These are phyloP conservation scores for Vitellaria paradoxa DNA, from an alignment of 179 eudicot genomes.

Conservation along the genomic window DNA sequence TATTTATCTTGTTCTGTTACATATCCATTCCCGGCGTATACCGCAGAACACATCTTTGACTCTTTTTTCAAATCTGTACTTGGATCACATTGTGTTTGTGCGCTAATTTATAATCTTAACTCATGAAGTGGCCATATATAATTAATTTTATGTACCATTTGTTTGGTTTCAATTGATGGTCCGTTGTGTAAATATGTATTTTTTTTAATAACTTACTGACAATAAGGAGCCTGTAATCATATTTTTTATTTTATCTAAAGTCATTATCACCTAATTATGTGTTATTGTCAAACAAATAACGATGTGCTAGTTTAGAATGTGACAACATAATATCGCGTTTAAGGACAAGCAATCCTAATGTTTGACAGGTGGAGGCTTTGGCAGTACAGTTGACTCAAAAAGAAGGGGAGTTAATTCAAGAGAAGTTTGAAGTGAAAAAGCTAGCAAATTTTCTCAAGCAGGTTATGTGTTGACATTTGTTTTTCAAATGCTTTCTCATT, in stretches of 20 bases:
- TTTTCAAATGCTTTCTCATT: neutral
- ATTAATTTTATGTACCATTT: too few species aligned
- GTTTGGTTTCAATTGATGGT: too few species aligned
- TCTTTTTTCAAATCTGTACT: too few species aligned
- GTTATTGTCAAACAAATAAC: too few species aligned
- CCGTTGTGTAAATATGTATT: too few species aligned
- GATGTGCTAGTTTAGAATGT: too few species aligned
- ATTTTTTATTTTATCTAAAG: too few species aligned
- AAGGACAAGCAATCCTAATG: neutral
- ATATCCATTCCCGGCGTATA: neutral
- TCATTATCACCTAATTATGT: too few species aligned
- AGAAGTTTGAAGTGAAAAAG: slow-evolving; percentile 93
- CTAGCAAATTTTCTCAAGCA: slow-evolving; percentile 83
- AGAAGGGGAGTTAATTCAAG: slow-evolving; percentile 95
- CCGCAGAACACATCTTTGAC: neutral
- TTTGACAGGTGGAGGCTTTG: slow-evolving; percentile 86
- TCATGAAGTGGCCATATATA: neutral
- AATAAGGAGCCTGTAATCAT: too few species aligned
- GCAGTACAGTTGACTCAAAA: slow-evolving; percentile 89
- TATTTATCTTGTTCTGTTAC: neutral
- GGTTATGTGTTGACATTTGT: slow-evolving; percentile 33
- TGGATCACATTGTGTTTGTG: neutral
- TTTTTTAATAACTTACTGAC: too few species aligned
- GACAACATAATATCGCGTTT: neutral
- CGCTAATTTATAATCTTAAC: neutral